phyloP scores from a whole-genome alignment of 139 green algal genomes.

The Chlamydomonas sphaeroides region DNA sequence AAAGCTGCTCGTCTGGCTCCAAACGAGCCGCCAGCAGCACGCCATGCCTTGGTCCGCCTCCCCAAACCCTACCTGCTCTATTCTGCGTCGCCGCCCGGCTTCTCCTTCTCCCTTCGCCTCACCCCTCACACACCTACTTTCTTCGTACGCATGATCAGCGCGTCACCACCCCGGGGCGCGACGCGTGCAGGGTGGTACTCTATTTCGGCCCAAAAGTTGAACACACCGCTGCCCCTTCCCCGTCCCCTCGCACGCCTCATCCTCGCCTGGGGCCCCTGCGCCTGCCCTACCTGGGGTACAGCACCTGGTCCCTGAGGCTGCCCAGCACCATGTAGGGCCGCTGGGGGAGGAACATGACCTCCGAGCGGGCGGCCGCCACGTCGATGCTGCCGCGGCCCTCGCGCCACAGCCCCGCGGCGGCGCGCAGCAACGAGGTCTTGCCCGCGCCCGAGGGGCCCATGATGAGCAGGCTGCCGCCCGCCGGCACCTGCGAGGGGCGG shows the following conservation, averaged over 20 bases:
- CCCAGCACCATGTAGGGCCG: slow-evolving; percentile 97
- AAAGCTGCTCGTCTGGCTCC: too few relatives aligned
- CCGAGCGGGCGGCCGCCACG: neutral
- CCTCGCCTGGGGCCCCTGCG: neutral
- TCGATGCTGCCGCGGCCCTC: slow-evolving; percentile 71
- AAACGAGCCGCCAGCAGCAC: too few relatives aligned
- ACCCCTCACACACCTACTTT: too few relatives aligned
- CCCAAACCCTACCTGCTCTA: too few relatives aligned
- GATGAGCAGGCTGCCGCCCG: slow-evolving; percentile 80
- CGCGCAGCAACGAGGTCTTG: slow-evolving; percentile 92
- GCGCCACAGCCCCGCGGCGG: slow-evolving; percentile 93
- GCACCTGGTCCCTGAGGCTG: slow-evolving; percentile 87
- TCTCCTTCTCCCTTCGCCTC: too few relatives aligned
- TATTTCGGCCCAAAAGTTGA: too few relatives aligned
- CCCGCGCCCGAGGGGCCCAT: slow-evolving; percentile 91
- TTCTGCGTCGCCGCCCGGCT: too few relatives aligned
- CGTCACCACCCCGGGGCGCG: too few relatives aligned
- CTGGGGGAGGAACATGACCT: slow-evolving; percentile 91
- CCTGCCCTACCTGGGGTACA: slow-evolving; percentile 84
- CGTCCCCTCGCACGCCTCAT: neutral
- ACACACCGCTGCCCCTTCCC: too few relatives aligned
- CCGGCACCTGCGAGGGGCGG: slow-evolving; percentile 55
- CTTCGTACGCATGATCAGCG: too few relatives aligned
- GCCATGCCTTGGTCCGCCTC: too few relatives aligned
- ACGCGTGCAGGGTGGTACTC: too few relatives aligned